Conservation (phyloP, 129 eudicot species). For the Flaveria linearis region DNA sequence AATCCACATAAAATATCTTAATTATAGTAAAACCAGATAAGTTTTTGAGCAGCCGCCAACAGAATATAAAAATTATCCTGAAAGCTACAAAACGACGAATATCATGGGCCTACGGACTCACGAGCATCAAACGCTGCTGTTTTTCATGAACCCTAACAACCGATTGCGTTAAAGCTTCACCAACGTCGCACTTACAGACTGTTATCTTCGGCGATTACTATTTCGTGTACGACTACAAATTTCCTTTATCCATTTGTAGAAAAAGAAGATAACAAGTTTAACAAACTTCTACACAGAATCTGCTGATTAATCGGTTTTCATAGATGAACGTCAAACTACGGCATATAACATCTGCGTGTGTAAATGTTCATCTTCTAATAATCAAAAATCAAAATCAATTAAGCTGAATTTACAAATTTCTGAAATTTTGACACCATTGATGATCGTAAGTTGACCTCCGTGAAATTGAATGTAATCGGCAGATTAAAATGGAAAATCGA, state of each 20-base stretch:
- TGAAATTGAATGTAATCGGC: neutral
- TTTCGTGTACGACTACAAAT: conserved; percentile 24
- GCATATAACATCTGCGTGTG: neutral
- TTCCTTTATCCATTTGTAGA: neutral
- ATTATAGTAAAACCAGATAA: neutral
- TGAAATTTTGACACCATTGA: conserved; percentile 10
- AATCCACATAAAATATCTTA: neutral
- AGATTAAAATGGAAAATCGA: neutral
- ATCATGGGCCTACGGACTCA: neutral
- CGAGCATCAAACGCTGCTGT: conserved; percentile 11
- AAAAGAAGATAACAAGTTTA: neutral
- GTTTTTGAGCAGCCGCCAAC: neutral
- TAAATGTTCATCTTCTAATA: neutral
- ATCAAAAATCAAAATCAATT: neutral
- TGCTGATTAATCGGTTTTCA: conserved; percentile 4
- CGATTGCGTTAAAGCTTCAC: too few species aligned
- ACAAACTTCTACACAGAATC: conserved; percentile 6
- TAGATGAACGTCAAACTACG: conserved; percentile 2
- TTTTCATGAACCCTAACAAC: conserved; percentile 15
- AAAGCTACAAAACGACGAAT: conserved; percentile 12
- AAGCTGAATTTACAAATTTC: neutral
- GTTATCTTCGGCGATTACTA: conserved; percentile 1
- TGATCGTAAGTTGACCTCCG: neutral
- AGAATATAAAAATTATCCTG: neutral
- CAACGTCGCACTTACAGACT: conserved; percentile 4